Evolutionary conservation across 768 basidiomycete species (phyloP), one percentile per base, ranked within the genome.

Genomic region (Holtermanniella nyarrowii): DNA sequence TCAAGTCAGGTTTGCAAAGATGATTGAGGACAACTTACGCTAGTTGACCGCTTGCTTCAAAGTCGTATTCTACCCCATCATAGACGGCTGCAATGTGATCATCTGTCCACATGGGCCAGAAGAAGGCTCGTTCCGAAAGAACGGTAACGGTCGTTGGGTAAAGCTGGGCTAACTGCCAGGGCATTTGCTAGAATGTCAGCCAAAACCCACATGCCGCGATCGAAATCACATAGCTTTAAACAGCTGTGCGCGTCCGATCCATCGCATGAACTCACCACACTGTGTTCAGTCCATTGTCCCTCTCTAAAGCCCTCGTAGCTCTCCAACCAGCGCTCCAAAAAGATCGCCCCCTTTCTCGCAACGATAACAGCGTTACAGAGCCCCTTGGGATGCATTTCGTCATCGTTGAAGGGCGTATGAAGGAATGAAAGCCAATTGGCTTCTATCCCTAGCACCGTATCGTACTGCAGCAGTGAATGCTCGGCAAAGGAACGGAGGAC

Each of bases 21-120:
- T 20, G 21, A 20, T 2, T 42, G 3, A 46, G 4, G 27, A 21
- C 18, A 27, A 59, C 58, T 55, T 44, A 73, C 42, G 63, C 62
- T 47, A 71, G 58, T 25, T 66, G 66, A 40, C 62, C 60, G 16
- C 65, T 57, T 2, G 48, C 24, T n/a, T 56, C 51, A 57, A 70
- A 70, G 43, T 58, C 52, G 54, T 67, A 66, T 22, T 60, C 55
- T 13, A 40, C 51, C 14, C 51, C 54, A 20, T 57, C 61, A 50
- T 72, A 68, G 4, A 70, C 57, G 20, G 63, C 50, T 16, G 52
- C 51, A 20, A 66, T 61, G 43, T 63, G 60, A 52, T 68, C 60
- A 20, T 56, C 59, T 11, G 54, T 63, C 72, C 72, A 73, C 14
- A 72, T 46, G 0, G 72, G 72, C 72, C 72, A 73, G 56, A 73